Conservation (phyloP, 495 filamentous ascomycete species). For the Aspergillus ellipticus region DNA sequence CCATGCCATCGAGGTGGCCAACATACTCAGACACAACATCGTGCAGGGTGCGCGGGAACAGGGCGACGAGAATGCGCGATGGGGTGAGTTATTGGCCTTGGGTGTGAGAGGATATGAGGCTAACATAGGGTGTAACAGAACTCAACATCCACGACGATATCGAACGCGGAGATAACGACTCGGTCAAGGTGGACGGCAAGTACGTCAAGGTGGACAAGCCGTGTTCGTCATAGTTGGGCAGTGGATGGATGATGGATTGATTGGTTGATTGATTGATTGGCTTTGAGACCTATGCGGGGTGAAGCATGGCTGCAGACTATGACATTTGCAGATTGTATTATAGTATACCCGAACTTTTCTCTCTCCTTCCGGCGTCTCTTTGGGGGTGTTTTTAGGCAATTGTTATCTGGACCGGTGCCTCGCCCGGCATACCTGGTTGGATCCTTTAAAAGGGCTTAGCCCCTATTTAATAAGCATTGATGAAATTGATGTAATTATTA, state of each 20-base stretch:
- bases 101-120: background rate
- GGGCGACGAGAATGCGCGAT: constrained; percentile 53
- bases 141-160: constrained; percentile 85
- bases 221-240: constrained; percentile 35
- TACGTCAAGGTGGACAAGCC: constrained; percentile 45
- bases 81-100: constrained; percentile 50
- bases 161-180: constrained; percentile 89
- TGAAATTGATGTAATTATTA: too few species aligned
- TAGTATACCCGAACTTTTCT: constrained; percentile 46
- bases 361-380: constrained; percentile 28
- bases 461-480: too few species aligned
- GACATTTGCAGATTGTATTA: constrained; percentile 33
- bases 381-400: constrained; percentile 39
- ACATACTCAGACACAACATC: constrained; percentile 75
- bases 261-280: background rate
- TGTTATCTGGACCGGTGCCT: too few species aligned
- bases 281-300: background rate
- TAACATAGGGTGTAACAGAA: constrained; percentile 43
- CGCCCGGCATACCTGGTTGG: too few species aligned
- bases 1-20: constrained; percentile 80
- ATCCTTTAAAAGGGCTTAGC: too few species aligned
- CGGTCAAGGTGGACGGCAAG: constrained; percentile 58
- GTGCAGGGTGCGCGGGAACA: constrained; percentile 70
- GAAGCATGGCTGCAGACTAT: constrained; percentile 6
- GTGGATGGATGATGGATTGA: background rate